Evolutionary conservation across 129 eudicot species (phyloP).

Genomic region (Ambrosia trifida): DNA sequence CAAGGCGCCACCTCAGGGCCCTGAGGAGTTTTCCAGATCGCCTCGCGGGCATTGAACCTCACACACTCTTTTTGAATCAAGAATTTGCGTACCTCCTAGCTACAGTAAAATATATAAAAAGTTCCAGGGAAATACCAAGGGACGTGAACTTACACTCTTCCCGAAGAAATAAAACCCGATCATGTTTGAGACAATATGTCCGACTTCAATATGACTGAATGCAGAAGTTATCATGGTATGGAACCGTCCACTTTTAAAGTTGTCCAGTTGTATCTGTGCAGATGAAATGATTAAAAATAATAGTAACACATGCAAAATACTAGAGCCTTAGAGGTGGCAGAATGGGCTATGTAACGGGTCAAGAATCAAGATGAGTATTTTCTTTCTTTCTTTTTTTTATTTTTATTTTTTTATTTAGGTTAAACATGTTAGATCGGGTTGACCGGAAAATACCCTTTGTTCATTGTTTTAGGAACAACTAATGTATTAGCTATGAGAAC

Average conservation of each 20-base stretch:
- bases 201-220: slow-evolving; percentile 65
- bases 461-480: not conserved
- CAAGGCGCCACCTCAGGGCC: no score
- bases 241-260: slow-evolving; percentile 60
- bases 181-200: slow-evolving; percentile 75
- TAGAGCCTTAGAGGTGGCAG: slow-evolving; percentile 17
- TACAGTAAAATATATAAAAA: not conserved
- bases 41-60: no score
- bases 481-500: not conserved
- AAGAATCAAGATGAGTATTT: not conserved
- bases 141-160: slow-evolving; percentile 52
- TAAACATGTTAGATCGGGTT: not conserved
- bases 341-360: not conserved
- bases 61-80: no score
- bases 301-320: not conserved
- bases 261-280: slow-evolving; percentile 72
- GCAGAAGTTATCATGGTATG: slow-evolving; percentile 86
- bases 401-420: not conserved
- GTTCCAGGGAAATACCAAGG: not conserved
- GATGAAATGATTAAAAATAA: slow-evolving; percentile 9
- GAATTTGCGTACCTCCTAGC: not conserved
- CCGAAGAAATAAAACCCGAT: slow-evolving; percentile 88
- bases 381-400: not conserved
- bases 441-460: not conserved
- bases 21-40: no score